Conservation (phyloP, 1,284 basidiomycete species). For the Hymenochaete sp. region DNA sequence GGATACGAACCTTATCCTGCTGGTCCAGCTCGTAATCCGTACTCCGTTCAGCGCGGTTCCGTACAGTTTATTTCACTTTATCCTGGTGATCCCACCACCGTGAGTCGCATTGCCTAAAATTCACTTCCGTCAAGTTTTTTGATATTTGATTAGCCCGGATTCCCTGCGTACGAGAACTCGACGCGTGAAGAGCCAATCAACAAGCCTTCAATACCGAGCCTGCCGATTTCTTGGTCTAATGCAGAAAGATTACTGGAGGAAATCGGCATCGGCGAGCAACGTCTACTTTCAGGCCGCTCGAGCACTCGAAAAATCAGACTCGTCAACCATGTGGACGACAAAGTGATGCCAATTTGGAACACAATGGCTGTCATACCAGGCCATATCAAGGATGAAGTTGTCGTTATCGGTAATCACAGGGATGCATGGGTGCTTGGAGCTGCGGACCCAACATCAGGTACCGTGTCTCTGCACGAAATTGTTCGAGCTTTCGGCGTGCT, state of each 20-base stretch:
- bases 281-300: slow-evolving; percentile 38
- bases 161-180: slow-evolving; percentile 80
- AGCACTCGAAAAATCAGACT: slow-evolving; percentile 45
- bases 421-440: slow-evolving; percentile 69
- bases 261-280: too few species aligned
- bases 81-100: slow-evolving; percentile 78
- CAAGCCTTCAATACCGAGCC: slow-evolving; percentile 75
- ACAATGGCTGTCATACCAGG: slow-evolving; percentile 87
- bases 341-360: slow-evolving; percentile 63
- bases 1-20: slow-evolving; percentile 73
- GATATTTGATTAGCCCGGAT: slow-evolving; percentile 49
- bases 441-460: slow-evolving; percentile 83
- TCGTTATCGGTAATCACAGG: slow-evolving; percentile 80
- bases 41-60: slow-evolving; percentile 79
- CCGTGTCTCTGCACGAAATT: slow-evolving; percentile 78
- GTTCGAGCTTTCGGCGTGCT: slow-evolving; percentile 73
- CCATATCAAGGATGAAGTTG: slow-evolving; percentile 76
- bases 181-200: slow-evolving; percentile 62
- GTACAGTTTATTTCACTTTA: slow-evolving; percentile 79
- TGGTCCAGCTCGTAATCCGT: slow-evolving; percentile 85
- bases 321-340: slow-evolving; percentile 43
- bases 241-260: slow-evolving; percentile 54
- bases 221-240: slow-evolving; percentile 69
- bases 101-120: background rate
- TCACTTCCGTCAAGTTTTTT: too few species aligned